Conservation (phyloP, 352 stramenopile species). For the Phytophthora uliginosa region DNA sequence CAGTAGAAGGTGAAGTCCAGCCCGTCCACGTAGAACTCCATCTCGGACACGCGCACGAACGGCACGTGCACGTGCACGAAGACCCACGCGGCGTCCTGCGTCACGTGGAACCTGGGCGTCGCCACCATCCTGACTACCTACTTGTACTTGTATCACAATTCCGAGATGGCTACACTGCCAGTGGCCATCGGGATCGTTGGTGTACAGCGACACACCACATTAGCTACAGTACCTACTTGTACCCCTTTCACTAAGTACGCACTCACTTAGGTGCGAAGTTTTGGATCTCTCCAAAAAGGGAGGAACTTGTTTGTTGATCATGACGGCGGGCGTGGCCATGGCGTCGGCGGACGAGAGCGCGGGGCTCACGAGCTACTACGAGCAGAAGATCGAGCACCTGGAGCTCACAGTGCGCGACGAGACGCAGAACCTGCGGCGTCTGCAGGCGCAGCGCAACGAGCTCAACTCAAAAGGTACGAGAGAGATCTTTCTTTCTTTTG, state of each 20-base stretch:
- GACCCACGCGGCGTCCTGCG: slow-evolving; percentile 84
- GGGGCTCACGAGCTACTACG: slow-evolving; percentile 93
- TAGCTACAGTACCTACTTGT: no score
- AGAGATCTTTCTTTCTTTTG: slow-evolving; percentile 4
- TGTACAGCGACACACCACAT: not conserved
- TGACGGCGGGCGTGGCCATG: slow-evolving; percentile 59
- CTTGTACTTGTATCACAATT: slow-evolving; percentile 54
- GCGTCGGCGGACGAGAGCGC: slow-evolving; percentile 40
- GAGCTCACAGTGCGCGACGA: slow-evolving; percentile 96
- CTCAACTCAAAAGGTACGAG: slow-evolving; percentile 97
- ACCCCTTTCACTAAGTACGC: not conserved
- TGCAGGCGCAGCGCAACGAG: slow-evolving; percentile 99
- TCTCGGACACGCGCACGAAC: slow-evolving; percentile 93
- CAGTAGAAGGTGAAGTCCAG: slow-evolving; percentile 96
- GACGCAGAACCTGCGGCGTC: slow-evolving; percentile 97
- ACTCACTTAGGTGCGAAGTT: not conserved
- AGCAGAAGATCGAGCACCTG: slow-evolving; percentile 97
- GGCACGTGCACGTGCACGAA: slow-evolving; percentile 92
- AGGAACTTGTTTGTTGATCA: slow-evolving; percentile 11
- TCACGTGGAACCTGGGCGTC: slow-evolving; percentile 86
- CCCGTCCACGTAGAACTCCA: slow-evolving; percentile 94
- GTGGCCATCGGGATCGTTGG: slow-evolving; percentile 1
- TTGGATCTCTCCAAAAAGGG: slow-evolving; percentile 40
- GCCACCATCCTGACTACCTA: slow-evolving; percentile 62
- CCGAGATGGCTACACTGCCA: slow-evolving; percentile 11